Evolutionary conservation across 2,329 filamentous ascomycete species (phyloP), one percentile per base, ranked within the genome.

Genomic region (Teratosphaeria nubilosa): DNA sequence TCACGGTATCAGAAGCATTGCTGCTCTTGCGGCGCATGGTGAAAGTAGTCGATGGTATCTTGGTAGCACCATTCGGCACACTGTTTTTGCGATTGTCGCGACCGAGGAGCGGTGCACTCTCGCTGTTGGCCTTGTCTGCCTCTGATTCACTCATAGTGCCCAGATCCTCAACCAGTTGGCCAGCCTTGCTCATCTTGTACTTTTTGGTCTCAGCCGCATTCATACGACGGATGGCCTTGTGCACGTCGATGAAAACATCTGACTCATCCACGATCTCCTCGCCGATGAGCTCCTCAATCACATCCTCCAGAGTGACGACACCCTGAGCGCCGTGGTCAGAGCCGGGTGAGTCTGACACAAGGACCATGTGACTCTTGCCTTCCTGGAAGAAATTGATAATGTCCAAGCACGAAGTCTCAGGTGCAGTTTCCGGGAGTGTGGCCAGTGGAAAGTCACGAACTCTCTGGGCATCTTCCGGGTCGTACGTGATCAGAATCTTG

Each of bases 311-410:
- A 0, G 94, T 99, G 16, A 99, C 90, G 3, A 99, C 94, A 58
- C 94, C 94, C 13, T 96, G 78, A 5, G 91, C 91, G 52, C 94
- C 94, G 67, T 88, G 86, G 68, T 95, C 86, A 64, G 95, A 90
- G n/a, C 92, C 91, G 0, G 94, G 94, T 63, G 77, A 82, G 68
- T 96, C 89, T 0, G 92, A 96, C 9, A 97, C 94, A 30, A 99
- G 79, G 0, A 97, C 92, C 91, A 99, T 96, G 73, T 99, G 94
- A 1, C 91, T 96, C 73, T 99, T 99, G 67, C 94, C 94, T 77
- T 99, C 94, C 74, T 99, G 94, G 78, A 99, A 99, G 75, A 96
- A 99, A 76, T 99, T 99, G 76, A 99, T 90, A 68, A 99, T 97
- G 72, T 99, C 94, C 58, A 99, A 76, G 72, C 94, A 99, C 76